Evolutionary conservation across 306 rosid genomes (phyloP), one percentile per base, ranked within the genome.

Genomic region (Luffa aegyptiaca): DNA sequence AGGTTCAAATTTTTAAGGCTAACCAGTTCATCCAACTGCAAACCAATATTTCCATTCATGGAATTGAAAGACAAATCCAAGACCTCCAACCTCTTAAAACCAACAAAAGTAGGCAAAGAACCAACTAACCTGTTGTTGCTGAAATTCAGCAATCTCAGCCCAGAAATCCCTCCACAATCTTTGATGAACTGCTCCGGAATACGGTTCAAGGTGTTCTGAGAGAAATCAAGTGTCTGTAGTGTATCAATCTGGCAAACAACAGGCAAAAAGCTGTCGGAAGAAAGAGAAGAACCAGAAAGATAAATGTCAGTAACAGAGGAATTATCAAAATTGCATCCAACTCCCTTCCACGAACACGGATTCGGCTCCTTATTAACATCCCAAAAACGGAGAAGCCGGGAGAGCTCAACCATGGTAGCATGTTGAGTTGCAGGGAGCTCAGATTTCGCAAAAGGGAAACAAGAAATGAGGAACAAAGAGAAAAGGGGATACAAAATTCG

Each of bases 341-440:
- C 88, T 39, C 97, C 92, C 3, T 76, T 55, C 97, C 97, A 95
- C 10, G 42, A 8, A 85, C 97, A 92, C 45, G 94, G 95, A 76
- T 88, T 81, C 4, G 92, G 64, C 31, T 81, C 52, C 16, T 0
- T 83, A 36, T 0, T n/a, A 2, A 14, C 45, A 79, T 78, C 59
- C 95, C 96, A 90, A 16, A 48, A 6, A 61, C 33, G 6, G 41
- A 90, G 73, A 66, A 10, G 69, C 2, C 44, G 10, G 48, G 83
- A 88, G 53, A 91, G 82, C 13, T 2, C 10, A 81, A 7, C 61
- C 93, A 92, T 88, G 82, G 88, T 70, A 11, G 61, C 31, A 17
- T 2, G 73, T 84, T 95, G 97, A 79, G 49, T 81, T 35, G 82
- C 61, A 57, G 95, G 82, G 4, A 92, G 89, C 69, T 18, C 49